Conservation (phyloP, 495 filamentous ascomycete species). For the Aspergillus hancockii region DNA sequence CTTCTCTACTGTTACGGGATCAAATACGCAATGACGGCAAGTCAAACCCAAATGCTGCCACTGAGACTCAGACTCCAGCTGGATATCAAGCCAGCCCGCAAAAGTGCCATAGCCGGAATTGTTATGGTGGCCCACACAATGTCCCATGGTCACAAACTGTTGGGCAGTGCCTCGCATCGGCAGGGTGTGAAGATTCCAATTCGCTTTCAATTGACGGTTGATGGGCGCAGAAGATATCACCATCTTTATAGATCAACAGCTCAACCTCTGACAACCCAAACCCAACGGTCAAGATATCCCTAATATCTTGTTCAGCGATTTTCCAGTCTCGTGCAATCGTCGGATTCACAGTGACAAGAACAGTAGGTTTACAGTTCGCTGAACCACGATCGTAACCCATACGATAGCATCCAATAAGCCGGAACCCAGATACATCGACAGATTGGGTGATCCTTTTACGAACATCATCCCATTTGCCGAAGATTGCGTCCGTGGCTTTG, state of each 20-base stretch:
- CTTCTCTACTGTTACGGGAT: background rate
- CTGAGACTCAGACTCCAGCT: background rate
- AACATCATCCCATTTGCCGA: background rate
- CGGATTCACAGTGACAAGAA: background rate
- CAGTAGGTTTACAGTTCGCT: background rate
- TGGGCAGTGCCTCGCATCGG: background rate
- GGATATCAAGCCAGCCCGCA: background rate
- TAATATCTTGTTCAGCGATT: background rate
- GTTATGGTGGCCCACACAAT: background rate
- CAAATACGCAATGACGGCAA: background rate
- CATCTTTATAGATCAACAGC: background rate
- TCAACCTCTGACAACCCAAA: background rate
- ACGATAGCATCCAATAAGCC: background rate
- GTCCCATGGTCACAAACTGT: background rate
- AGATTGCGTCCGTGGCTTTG: background rate
- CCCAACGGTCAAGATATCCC: background rate
- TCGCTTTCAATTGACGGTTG: background rate
- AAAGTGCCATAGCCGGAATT: background rate
- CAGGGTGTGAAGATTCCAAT: background rate
- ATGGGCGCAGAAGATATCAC: background rate
- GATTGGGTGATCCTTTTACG: background rate
- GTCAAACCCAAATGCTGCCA: background rate
- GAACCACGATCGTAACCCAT: background rate
- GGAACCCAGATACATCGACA: background rate
- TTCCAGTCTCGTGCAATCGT: background rate